These are phyloP conservation scores for Penicillium steckii DNA, from an alignment of 495 filamentous ascomycete species.

Conservation along the genomic window DNA sequence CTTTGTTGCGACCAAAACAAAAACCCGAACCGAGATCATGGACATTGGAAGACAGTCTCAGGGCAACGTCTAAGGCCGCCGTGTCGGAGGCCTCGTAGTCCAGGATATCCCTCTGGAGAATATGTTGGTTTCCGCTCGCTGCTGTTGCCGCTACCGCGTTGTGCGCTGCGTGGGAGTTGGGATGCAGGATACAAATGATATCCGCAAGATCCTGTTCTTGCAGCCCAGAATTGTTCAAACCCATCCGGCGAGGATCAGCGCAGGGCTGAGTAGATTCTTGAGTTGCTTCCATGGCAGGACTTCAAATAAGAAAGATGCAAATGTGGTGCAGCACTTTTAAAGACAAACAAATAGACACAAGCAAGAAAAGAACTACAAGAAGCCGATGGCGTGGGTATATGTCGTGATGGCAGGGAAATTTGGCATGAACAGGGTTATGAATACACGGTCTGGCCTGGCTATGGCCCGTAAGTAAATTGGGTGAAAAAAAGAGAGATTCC, in stretches of 20 bases:
- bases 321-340: constrained; percentile 12
- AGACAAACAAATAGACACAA: constrained; percentile 12
- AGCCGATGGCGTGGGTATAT: constrained; percentile 21
- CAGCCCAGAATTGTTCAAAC: constrained; percentile 73
- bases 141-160: constrained; percentile 57
- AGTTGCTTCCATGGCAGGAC: constrained; percentile 46
- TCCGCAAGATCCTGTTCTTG: constrained; percentile 79
- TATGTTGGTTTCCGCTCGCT: constrained; percentile 51
- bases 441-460: constrained; percentile 6
- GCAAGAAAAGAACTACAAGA: constrained; percentile 20
- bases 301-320: not conserved
- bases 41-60: constrained; percentile 72
- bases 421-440: constrained; percentile 22
- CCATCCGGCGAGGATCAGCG: constrained; percentile 74
- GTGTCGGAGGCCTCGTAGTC: constrained; percentile 42
- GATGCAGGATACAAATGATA: constrained; percentile 85
- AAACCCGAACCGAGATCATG: constrained; percentile 68
- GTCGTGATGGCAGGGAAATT: constrained; percentile 18
- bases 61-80: constrained; percentile 63
- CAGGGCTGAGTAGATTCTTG: constrained; percentile 78
- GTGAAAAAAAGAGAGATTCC: too few relatives aligned
- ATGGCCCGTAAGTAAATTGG: constrained; percentile 3
- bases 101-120: constrained; percentile 49
- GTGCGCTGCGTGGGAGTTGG: constrained; percentile 68
- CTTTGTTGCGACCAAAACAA: constrained; percentile 73